phyloP scores from a whole-genome alignment of 768 basidiomycete species.

The Mycena metata region DNA sequence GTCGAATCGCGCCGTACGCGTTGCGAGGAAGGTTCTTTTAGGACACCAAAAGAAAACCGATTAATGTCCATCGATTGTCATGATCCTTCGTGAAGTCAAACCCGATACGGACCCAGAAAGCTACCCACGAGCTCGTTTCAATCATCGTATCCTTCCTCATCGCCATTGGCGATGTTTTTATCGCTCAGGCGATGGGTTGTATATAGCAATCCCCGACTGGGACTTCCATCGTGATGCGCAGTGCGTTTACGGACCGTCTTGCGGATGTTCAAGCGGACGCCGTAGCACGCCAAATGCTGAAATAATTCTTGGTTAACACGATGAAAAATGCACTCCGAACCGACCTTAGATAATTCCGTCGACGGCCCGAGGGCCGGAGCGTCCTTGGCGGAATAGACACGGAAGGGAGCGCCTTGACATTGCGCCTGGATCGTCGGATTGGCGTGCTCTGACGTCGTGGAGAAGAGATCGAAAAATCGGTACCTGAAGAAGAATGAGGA shows the following conservation, averaged over 20 bases:
- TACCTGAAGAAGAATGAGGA: constrained; percentile 38
- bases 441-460: constrained; percentile 33
- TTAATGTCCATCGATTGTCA: too few species aligned
- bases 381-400: constrained; percentile 60
- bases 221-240: too few species aligned
- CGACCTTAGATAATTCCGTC: constrained; percentile 60
- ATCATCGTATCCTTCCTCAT: too few species aligned
- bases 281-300: constrained; percentile 65
- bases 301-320: background rate
- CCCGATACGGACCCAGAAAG: too few species aligned
- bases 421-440: constrained; percentile 55
- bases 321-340: background rate
- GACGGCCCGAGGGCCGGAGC: constrained; percentile 57
- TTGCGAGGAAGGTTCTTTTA: too few species aligned
- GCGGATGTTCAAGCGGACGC: constrained; percentile 70
- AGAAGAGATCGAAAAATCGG: constrained; percentile 56
- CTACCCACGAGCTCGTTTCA: too few species aligned
- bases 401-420: constrained; percentile 56
- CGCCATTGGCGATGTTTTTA: too few species aligned
- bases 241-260: constrained; percentile 69
- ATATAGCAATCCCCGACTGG: too few species aligned
- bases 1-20: too few species aligned
- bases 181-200: too few species aligned
- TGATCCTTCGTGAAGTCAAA: too few species aligned
- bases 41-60: too few species aligned